Evolutionary conservation across 1,284 basidiomycete genomes (phyloP), one percentile per base, ranked within the genome.

Genomic region (Pterula multifida): DNA sequence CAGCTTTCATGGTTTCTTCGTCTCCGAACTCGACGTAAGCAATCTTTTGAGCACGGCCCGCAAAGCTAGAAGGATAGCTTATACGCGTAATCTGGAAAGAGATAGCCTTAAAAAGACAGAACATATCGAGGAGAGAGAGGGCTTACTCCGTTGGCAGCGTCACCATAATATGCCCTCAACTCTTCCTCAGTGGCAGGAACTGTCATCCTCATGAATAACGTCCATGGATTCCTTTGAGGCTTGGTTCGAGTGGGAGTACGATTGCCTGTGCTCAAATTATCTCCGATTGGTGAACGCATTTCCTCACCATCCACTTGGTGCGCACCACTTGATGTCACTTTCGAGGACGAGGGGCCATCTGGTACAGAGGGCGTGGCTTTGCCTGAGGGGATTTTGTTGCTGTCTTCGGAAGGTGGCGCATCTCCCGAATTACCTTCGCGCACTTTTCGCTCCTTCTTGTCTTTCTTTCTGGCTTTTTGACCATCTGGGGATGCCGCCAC

Each of bases 11-110:
- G 21, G 79, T 73, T 45, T 83, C 84, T 60, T 92, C 89, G 58
- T 85, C 85, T 3, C 77, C 83, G 64, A 93, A 94, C 62, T 94
- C 91, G 53, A 93, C 78, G 58, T 91, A 94, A 1, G 79, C 86
- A 52, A 86, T 69, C 56, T 71, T 81, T 57, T 70, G 66, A 51
- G 55, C 68, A 51, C 76, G 75, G 23, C 75, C 74, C 3, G 66
- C 58, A 53, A 65, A 70, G n/a, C 68, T 62, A 36, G 64, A 57
- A 1, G 85, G 85, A 55, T 87, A 76, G 57, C 78, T 77, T 55
- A 92, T 73, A 50, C 76, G 73, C 26, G 77, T 81, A 58, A 92
- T 85, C 85, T 91, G 55, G 3, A 53, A 4, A 47, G 28, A 45
- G n/a, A n/a, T n/a, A n/a, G n/a, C 55, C 23, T 54, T 51, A 22